phyloP scores from a whole-genome alignment of 2,329 filamentous ascomycete species.

The Colletotrichum chlorophyti region DNA sequence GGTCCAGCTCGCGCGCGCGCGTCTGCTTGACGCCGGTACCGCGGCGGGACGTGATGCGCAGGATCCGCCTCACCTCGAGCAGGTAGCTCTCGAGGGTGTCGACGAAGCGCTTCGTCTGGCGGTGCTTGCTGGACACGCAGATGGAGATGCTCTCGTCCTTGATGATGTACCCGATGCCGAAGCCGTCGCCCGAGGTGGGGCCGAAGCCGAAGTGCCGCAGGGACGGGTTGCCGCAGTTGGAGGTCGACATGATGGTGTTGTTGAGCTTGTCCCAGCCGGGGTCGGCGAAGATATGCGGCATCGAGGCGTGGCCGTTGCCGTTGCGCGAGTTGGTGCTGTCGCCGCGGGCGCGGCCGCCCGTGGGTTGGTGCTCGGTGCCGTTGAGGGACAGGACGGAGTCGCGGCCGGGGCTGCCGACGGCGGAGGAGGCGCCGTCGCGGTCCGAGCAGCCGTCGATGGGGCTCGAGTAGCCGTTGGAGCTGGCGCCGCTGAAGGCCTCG shows the following conservation, averaged over 20 bases:
- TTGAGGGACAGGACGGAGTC: conserved; percentile 57
- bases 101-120: conserved; percentile 90
- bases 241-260: conserved; percentile 91
- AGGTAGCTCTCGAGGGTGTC: conserved; percentile 91
- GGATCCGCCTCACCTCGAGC: conserved; percentile 84
- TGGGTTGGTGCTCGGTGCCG: conserved; percentile 32
- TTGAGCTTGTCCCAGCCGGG: conserved; percentile 94
- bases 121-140: conserved; percentile 90
- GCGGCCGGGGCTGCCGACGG: conserved; percentile 59
- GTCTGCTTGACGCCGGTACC: conserved; percentile 48
- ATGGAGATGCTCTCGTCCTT: conserved; percentile 92
- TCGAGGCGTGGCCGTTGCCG: conserved; percentile 45
- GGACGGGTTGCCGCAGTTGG: conserved; percentile 97
- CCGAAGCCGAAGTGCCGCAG: conserved; percentile 97
- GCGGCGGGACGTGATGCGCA: conserved; percentile 69
- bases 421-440: conserved; percentile 47
- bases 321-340: conserved; percentile 61
- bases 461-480: conserved; percentile 70
- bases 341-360: conserved; percentile 45
- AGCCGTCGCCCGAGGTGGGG: conserved; percentile 90
- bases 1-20: conserved; percentile 62
- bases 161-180: conserved; percentile 99
- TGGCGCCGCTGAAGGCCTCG: conserved; percentile 61
- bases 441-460: conserved; percentile 58
- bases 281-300: conserved; percentile 87